Evolutionary conservation across 2,329 filamentous ascomycete genomes (phyloP), one percentile per base, ranked within the genome.

Genomic region (Alternaria consortialis): DNA sequence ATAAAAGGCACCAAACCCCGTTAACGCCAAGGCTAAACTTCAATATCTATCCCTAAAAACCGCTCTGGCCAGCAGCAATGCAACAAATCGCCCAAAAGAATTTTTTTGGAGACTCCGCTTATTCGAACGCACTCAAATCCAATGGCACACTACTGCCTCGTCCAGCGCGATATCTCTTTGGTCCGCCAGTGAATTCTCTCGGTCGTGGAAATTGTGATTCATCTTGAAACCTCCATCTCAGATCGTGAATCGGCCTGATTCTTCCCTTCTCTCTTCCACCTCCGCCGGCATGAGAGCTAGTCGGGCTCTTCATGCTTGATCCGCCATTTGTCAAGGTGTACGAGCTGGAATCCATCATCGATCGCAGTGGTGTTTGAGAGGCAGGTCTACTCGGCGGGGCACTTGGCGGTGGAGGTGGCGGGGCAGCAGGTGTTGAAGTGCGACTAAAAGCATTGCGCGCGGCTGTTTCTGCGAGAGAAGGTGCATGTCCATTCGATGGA

Each of bases 141-240:
- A 98, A 82, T 31, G 95, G 95, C 68, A 98, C 94, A 82, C 92
- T 97, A 81, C 93, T 97, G 32, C 93, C 94, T 75, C 94, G 87
- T 8, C 95, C 95, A 36, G 95, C 95, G 64, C 94, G 86, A 79
- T 98, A 99, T 76, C 88, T 88, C 77, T 91, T 93, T 20, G 85
- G 81, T 4, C 87, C 88, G n/a, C 90, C 91, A 1, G 84, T 80
- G 74, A 96, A 97, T 2, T 91, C 88, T 72, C 94, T 86, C 23
- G 94, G 94, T 70, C 93, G 94, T 0, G 95, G 94, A 47, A 98
- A 84, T 69, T 91, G 85, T 36, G 85, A 86, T 71, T 97, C 94
- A 47, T 90, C 87, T 70, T 94, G 91, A 75, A 97, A 99, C 66
- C 90, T 91, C 89, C 93, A 99, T 68, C 94, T 85, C 55, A 84